phyloP scores from a whole-genome alignment of 2,329 filamentous ascomycete species.

The Colletotrichum sp. region DNA sequence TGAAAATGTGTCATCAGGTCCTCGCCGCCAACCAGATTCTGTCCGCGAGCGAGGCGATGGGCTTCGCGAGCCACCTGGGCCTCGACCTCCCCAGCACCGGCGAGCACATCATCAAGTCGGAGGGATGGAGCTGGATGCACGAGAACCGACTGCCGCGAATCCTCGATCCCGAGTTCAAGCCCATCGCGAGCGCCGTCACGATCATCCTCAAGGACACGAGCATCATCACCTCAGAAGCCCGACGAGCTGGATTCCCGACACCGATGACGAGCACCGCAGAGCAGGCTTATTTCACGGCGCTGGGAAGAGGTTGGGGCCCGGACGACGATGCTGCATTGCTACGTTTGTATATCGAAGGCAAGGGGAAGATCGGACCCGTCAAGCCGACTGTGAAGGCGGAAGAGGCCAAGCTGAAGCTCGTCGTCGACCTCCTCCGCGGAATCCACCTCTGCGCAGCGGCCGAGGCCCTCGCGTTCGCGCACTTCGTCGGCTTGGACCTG shows the following conservation, averaged over 20 bases:
- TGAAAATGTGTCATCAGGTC: conserved; percentile 70
- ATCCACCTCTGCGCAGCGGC: conserved; percentile 48
- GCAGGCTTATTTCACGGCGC: conserved; percentile 65
- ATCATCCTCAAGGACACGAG: conserved; percentile 66
- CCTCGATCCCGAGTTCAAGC: conserved; percentile 54
- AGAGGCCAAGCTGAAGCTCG: conserved; percentile 40
- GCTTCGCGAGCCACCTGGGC: conserved; percentile 56
- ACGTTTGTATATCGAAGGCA: conserved; percentile 45
- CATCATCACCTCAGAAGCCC: conserved; percentile 66
- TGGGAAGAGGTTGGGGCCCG: conserved; percentile 38
- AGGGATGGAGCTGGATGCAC: conserved; percentile 66
- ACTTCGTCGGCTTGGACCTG: conserved; percentile 43
- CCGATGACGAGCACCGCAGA: conserved; percentile 68
- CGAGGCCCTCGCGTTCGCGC: conserved; percentile 43
- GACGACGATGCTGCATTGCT: conserved; percentile 51
- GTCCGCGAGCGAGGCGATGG: conserved; percentile 63
- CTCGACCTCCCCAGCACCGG: conserved; percentile 50
- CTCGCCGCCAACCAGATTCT: conserved; percentile 68
- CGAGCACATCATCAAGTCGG: conserved; percentile 47
- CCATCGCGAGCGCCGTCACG: conserved; percentile 61
- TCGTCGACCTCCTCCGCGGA: conserved; percentile 43
- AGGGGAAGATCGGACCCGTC: conserved; percentile 34
- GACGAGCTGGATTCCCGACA: conserved; percentile 60
- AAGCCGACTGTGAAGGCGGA: conserved; percentile 31
- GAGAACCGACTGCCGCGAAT: conserved; percentile 63